Base-by-base conservation (phyloP, 2,329 filamentous ascomycete species). In the Beauveria medogensis region DNA sequence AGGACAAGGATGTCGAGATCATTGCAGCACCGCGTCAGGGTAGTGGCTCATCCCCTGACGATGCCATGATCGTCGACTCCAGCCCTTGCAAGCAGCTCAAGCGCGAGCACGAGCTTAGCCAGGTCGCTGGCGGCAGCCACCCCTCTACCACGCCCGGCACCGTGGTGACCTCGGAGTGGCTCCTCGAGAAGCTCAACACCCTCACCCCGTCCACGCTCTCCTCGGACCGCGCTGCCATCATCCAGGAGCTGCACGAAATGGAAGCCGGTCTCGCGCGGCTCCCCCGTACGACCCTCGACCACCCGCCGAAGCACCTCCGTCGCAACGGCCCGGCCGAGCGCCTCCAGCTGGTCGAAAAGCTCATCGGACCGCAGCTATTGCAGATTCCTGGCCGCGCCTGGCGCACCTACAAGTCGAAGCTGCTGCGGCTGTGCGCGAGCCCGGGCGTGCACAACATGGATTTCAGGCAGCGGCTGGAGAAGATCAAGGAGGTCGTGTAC, bases 401-500 rank as follows among this genome's bases (percentile, higher is more conserved):
- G 69, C 22, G 46, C 2, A 41, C 1, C 7, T 71, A 72, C 61
- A 61, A 67, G 40, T 53, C 28, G 9, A 64, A 67, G 59, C 67
- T 72, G 41, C 16, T 60, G 41, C 40, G 53, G 2, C 55, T 67
- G 24, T 65, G 63, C 48, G 60, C 60, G 20, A 60, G 66, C 4
- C 54, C 55, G 9, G 28, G 44, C 1, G 46, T 64, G 5, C 55
- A 60, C 18, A 52, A 61, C 8, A 63, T 68, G 58, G 46, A 61
- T 22, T 69, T 67, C 62, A 18, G 54, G 12, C 63, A 67, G 34
- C 67, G 69, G 5, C 64, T 70, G 3, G 40, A 34, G 2, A 65
- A 59, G 20, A 63, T 74, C 34, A 63, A 65, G 14, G 64, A 61
- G 16, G 67, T 73, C 20, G 58, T 70, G 5, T 71, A 66, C 20